Conservation (phyloP, 2,329 filamentous ascomycete genomes). For the Xenosphaeropsis pyriputrescens region DNA sequence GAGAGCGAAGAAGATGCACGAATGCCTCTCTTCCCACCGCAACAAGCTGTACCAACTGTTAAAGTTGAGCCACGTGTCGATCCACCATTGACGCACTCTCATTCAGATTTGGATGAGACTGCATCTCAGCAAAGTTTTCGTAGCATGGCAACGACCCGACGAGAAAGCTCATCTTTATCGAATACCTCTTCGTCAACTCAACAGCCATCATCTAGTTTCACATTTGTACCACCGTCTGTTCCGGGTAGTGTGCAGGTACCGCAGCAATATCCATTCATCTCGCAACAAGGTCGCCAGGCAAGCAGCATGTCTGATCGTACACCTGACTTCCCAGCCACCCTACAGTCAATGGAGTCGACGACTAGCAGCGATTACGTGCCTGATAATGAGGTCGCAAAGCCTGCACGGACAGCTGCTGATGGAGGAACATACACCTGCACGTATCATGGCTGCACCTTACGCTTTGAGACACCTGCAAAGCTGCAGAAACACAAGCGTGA, state of each 20-base stretch:
- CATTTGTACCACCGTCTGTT: conserved; percentile 27
- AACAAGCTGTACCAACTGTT: conserved; percentile 22
- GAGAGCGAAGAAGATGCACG: conserved; percentile 57
- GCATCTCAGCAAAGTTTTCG: conserved; percentile 24
- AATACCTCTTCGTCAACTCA: conserved; percentile 14
- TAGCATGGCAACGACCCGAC: conserved; percentile 23
- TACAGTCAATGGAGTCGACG: conserved; percentile 24
- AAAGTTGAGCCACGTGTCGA: conserved; percentile 4
- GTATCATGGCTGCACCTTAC: conserved; percentile 75
- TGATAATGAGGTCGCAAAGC: conserved; percentile 25
- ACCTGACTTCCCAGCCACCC: conserved; percentile 14
- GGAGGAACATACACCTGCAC: conserved; percentile 92
- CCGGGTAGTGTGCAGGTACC: conserved; percentile 12
- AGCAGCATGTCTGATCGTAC: conserved; percentile 12
- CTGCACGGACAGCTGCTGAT: conserved; percentile 53
- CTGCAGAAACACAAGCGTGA: conserved; percentile 95
- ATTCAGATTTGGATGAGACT: conserved; percentile 18
- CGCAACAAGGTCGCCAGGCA: conserved; percentile 12
- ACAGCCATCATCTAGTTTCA: conserved; percentile 21
- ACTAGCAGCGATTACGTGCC: conserved; percentile 19
- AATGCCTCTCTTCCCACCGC: conserved; percentile 59
- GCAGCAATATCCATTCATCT: conserved; percentile 18
- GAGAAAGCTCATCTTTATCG: conserved; percentile 20
- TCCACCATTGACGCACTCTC: conserved; percentile 12
- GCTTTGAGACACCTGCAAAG: conserved; percentile 76